Base-by-base conservation (phyloP, 345 rosid species). In the Sisymbrium altissimum region DNA sequence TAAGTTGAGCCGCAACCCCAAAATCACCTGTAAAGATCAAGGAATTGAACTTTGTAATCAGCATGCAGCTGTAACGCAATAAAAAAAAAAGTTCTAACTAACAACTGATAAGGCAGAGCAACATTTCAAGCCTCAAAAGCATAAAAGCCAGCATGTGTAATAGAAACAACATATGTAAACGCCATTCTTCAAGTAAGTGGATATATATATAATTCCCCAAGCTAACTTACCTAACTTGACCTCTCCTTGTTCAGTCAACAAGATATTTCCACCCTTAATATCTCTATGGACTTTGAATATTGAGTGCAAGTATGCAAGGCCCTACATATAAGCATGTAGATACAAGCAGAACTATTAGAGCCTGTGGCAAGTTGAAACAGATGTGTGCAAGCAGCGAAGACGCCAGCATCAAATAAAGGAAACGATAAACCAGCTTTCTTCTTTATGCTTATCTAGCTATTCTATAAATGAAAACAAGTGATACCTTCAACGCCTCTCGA, bases 1-100 rank as follows among this genome's bases (percentile, higher is more conserved):
- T 95, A 74, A 95, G 97, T 74, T 95, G 99, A 7, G 97, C 97
- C 12, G 99, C 99, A 79, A 95, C 99, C 70, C 99, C 99, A 87
- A 95, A 95, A 83, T 95, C 99, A 80, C 98, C 99, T 95, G 88
- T 53, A 79, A 71, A 66, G 39, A 71, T 57, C 29, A 64, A 64
- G 67, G 76, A 9, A 70, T 10, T 12, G 10, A 77, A 50, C 41
- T 71, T 54, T 49, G 71, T 62, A 57, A 71, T 58, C 64, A 71
- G 57, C 57, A 49, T 55, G 62, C 60, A 38, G 21, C 64, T 61
- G 49, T 43, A 60, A 29, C 30, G 45, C 38, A 41, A 21, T 29
- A 2, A 50, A 33, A 15, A 27, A 33, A 17, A 17, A 7, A 1
- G 9, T 48, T 39, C 7, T 41, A 17, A 35, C 44, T 21, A 69